Percentiles rank a stretch among this genome's conserved stretches.
phyloP scores from a whole-genome alignment of 768 basidiomycete species.

The Lepiota brunneoincarnata region DNA sequence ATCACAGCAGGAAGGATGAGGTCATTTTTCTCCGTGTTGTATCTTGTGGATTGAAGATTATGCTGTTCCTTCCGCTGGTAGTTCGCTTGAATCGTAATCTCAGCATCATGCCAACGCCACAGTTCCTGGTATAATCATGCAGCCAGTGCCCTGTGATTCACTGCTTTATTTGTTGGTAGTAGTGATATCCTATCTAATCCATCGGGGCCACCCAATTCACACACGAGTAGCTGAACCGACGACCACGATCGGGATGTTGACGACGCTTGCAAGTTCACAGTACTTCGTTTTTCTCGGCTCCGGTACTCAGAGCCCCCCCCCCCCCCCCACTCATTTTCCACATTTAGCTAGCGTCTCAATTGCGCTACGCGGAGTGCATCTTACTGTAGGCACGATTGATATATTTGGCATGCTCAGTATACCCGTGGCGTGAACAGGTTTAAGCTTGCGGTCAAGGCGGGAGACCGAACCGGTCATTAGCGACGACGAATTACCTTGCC shows the following conservation, averaged over 20 bases:
- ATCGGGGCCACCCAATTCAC: no score
- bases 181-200: not conserved
- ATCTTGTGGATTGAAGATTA: constrained; percentile 41
- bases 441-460: no score
- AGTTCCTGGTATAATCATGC: no score
- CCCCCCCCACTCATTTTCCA: no score
- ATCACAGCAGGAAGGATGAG: constrained; percentile 23
- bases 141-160: constrained; percentile 37
- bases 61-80: constrained; percentile 37
- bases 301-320: no score
- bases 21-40: constrained; percentile 33
- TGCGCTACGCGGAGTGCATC: constrained; percentile 37
- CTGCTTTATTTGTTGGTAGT: constrained; percentile 29
- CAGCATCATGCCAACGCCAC: no score
- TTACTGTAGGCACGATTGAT: constrained; percentile 27
- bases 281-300: no score
- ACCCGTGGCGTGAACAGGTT: constrained; percentile 19
- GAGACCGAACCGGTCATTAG: no score
- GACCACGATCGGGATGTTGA: constrained; percentile 34
- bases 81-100: constrained; percentile 2
- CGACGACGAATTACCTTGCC: constrained; percentile 26
- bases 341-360: constrained; percentile 30
- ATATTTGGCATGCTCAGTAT: constrained; percentile 30
- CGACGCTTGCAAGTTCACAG: constrained; percentile 19
- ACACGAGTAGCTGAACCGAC: no score